Evolutionary conservation across 768 basidiomycete species (phyloP), one percentile per base, ranked within the genome.

Genomic region (Mycena vulgaris): DNA sequence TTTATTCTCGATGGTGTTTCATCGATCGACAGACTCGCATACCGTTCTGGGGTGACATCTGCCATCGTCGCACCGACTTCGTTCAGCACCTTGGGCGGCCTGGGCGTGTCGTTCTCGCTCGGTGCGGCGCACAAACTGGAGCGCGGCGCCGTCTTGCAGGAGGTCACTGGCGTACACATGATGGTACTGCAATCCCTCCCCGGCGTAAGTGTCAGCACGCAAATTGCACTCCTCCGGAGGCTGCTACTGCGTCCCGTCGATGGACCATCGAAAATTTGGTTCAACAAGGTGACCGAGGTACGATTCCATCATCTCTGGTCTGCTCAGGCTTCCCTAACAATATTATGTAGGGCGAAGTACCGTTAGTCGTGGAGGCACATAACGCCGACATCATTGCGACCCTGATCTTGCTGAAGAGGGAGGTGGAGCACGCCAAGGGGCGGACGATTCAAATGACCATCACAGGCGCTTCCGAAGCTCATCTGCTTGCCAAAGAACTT

Each of bases 351-450:
- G 93, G 94, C 7, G 75, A 84, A 39, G 84, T 96, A 25, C 92
- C 94, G 4, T 82, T 98, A 7, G 92, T 97, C 14, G 83, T 95
- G 10, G 89, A 92, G 62, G 90, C 89, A 2, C 83, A 92, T 71
- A 95, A 85, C 74, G 95, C 94, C 5, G 96, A 97, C 78, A 83
- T 93, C 59, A 96, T 97, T 70, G 94, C 93, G 1, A 89, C 92
- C 0, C 79, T 97, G 37, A 83, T 97, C 49, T 78, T 86, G 28
- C 83, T 97, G 66, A 94, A 93, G 80, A 81, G 81, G 60, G 89
- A 93, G 74, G 82, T 92, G 1, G 90, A 93, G 74, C 67, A 77
- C 14, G 79, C 76, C 39, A 88, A 80, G 21, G 79, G 82, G n/a
- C 78, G 73, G 1, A 74, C 75, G 10, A 84, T 93, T 53, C 85